Conservation (phyloP, 768 basidiomycete species). For the Russula foetens region DNA sequence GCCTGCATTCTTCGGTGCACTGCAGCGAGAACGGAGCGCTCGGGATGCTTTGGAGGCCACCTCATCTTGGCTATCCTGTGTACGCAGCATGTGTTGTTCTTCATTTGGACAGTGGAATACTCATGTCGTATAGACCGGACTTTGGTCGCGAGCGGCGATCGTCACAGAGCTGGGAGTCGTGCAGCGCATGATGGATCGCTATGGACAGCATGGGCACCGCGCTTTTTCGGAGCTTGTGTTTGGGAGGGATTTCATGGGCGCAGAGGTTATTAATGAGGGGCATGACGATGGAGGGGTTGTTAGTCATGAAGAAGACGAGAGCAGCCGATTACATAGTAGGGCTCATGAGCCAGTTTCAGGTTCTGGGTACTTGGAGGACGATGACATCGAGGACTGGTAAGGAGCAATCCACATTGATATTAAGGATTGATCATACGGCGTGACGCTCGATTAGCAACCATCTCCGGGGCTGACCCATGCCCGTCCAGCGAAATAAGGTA, state of each 20-base stretch:
- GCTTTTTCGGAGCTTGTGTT: slow-evolving; percentile 16
- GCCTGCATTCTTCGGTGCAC: slow-evolving; percentile 71
- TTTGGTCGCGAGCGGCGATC: slow-evolving; percentile 8
- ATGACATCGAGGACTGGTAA: slow-evolving; percentile 17
- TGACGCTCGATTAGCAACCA: too few relatives aligned
- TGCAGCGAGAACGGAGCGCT: slow-evolving; percentile 49
- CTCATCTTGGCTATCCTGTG: slow-evolving; percentile 45
- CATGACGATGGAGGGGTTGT: slow-evolving; percentile 1
- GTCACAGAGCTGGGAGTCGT: slow-evolving; percentile 13
- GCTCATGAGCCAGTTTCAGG: neutral
- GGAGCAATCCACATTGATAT: neutral
- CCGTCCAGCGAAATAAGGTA: too few relatives aligned
- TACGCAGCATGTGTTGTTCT: slow-evolving; percentile 9
- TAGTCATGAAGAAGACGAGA: neutral
- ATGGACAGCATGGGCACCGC: slow-evolving; percentile 9
- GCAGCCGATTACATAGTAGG: neutral
- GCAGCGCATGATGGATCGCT: slow-evolving; percentile 1
- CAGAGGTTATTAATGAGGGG: slow-evolving; percentile 5
- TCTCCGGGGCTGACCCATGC: too few relatives aligned
- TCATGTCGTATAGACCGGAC: slow-evolving; percentile 2
- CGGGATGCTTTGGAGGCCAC: slow-evolving; percentile 51
- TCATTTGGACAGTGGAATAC: neutral
- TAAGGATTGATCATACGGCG: too few relatives aligned
- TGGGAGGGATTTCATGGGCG: neutral
- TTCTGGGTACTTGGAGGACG: slow-evolving; percentile 16